Evolutionary conservation across 2,329 filamentous ascomycete species (phyloP), one percentile per base, ranked within the genome.

Genomic region (Allantophomopsis cytisporea): DNA sequence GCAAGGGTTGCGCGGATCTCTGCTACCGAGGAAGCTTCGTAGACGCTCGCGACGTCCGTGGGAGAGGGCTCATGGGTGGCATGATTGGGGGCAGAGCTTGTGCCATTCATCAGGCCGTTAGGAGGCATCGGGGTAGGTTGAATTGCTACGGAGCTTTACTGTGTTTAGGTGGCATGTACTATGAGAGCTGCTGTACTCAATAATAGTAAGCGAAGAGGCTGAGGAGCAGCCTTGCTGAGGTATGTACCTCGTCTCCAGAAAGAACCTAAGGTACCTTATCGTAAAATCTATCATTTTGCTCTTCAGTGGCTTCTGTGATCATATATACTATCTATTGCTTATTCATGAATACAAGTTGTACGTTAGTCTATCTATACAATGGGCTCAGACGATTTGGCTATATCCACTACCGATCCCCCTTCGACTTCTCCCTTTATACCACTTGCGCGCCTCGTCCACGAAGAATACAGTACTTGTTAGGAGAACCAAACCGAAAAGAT

Each of bases 401-500:
- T 83, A 83, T 39, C 73, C 72, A 43, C 58, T 60, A n/a, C 67
- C 66, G 43, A 74, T 58, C 53, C 71, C 68, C 58, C 69, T 64
- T 53, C 65, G 65, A 37, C 76, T 68, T 41, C 48, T 49, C 49
- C 76, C 73, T 52, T 68, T 71, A 53, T 71, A 73, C 65, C 80
- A 93, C 63, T 98, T 98, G 55, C 91, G 72, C 34, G 69, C 69
- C 63, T 98, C 91, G 59, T 98, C 91, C 11, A 79, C 87, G 85
- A 86, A 96, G 59, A 98, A 94, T 20, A 98, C 91, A 38, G 74
- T 77, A 62, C 88, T 96, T 44, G 88, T 83, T 44, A 98, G 66
- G 35, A 76, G 57, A 20, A 89, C 51, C 49, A 98, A 64, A 43
- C 76, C 65, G 32, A 87, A 53, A 41, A 96, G 60, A 65, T 98